Base-by-base conservation (phyloP, 164 flowering plant genomes). In the Houttuynia cordata region DNA sequence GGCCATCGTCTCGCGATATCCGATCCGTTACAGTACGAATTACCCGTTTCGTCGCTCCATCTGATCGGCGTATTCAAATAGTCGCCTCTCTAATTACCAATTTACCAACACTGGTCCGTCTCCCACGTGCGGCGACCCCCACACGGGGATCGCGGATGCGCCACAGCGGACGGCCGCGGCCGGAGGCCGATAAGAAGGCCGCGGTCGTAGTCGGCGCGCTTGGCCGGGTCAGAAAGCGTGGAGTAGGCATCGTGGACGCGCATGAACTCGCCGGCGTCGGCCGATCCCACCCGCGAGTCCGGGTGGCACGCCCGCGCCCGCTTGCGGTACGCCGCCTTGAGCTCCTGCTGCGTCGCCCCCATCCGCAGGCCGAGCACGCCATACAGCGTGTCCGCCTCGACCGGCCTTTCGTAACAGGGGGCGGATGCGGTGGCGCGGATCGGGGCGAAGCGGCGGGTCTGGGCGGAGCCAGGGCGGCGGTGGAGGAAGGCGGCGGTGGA, bases 261-360 rank as follows among this genome's bases (percentile, higher is more conserved):
- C 30, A 68, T 77, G 55, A 77, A 77, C 53, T 68, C 72, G 49
- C 49, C 49, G 10, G 49, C 49, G 53, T 69, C 73, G 14, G 78
- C 67, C 37, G 75, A 71, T 19, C 62, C 60, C 0, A 74, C 57
- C 1, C 62, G 76, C 8, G 76, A 88, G 65, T 88, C 96, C 0
- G 96, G 96, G 58, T 88, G 96, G 59, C 75, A 51, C 3, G 62
- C 73, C 39, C 93, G 67, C 8, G 87, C 96, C 22, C 84, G 52
- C 41, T 53, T 68, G 34, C 91, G 60, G 64, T 86, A 88, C 14
- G 96, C 96, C 0, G 80, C 19, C 68, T 88, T 88, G 70, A 88
- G 77, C 67, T 86, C 93, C 50, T 78, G 77, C 55, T 59, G 61
- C 53, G 87, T 63, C 56, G 96, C 91, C 3, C 77, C 81, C 42